Evolutionary conservation across 2,329 filamentous ascomycete genomes (phyloP).

Genomic region (Penicillium sumatraense): DNA sequence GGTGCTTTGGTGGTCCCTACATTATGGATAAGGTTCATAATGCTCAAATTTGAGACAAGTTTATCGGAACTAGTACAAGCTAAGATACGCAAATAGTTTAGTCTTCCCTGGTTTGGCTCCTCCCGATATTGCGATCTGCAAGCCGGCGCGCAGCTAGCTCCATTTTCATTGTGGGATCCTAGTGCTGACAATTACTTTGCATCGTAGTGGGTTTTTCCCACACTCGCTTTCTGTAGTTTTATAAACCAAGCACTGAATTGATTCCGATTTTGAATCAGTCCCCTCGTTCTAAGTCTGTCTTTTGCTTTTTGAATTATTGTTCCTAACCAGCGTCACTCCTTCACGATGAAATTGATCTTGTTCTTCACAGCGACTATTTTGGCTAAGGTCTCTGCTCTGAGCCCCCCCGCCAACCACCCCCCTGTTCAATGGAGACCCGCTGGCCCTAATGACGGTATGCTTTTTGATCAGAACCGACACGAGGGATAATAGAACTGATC

Average conservation of each 20-base stretch:
- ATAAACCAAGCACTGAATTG: not conserved
- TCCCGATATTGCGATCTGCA: conserved; percentile 1
- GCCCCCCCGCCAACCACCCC: conserved; percentile 1
- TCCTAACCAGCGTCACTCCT: not conserved
- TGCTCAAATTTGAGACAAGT: conserved; percentile 1
- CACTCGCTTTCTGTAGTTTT: not conserved
- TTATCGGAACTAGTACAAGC: not conserved
- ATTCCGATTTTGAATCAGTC: not conserved
- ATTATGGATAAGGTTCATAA: not conserved
- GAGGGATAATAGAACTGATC: not conserved
- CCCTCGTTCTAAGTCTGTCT: not conserved
- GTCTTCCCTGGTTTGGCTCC: not conserved
- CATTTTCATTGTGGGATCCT: not conserved
- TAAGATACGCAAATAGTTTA: not conserved
- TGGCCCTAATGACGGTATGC: conserved; percentile 2
- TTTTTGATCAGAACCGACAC: not conserved
- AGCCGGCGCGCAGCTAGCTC: not conserved
- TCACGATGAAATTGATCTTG: conserved; percentile 2
- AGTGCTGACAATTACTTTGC: conserved; percentile 2
- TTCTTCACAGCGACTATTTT: not conserved
- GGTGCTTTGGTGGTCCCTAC: not conserved
- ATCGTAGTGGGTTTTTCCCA: conserved; percentile 1
- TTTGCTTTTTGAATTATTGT: not conserved
- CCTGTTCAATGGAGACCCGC: conserved; percentile 1
- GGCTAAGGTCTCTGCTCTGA: not conserved